A percentile compares a stretch with the other conserved stretches of the same genome.
Evolutionary conservation across 306 rosid genomes (phyloP).

Genomic region (Vachellia collinsii): DNA sequence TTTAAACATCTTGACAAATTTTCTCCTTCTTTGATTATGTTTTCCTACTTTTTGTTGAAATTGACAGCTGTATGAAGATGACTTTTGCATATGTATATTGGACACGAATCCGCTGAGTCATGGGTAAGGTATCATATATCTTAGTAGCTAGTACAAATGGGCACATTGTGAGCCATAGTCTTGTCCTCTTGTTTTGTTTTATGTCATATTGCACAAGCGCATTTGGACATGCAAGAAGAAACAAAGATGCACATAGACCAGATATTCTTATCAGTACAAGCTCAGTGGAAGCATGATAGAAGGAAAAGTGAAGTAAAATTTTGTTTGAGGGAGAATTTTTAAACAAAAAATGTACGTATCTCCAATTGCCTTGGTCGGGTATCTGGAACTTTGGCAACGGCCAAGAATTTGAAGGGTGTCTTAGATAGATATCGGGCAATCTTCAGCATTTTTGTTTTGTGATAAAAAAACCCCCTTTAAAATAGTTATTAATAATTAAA

Average conservation of each 20-base stretch:
- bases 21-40: conserved; percentile 19
- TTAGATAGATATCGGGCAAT: no score
- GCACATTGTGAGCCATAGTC: conserved; percentile 15
- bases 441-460: neutral
- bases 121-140: conserved; percentile 91
- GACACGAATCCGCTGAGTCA: conserved; percentile 82
- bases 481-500: no score
- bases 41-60: conserved; percentile 36
- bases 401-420: neutral
- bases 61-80: conserved; percentile 90
- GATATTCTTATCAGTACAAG: neutral
- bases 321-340: neutral
- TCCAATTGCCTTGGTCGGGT: neutral
- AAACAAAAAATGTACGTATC: no score
- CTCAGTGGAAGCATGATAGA: neutral
- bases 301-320: neutral
- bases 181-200: conserved; percentile 21
- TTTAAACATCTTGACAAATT: conserved; percentile 19
- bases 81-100: conserved; percentile 81
- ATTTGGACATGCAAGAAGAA: conserved; percentile 6
- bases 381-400: neutral
- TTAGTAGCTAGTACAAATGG: conserved; percentile 38
- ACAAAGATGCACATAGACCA: neutral
- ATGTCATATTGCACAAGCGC: conserved; percentile 21
- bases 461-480: neutral